Base-by-base conservation (phyloP, 192 early-diverging fungal genomes). In the Spizellomyces punctatus region DNA sequence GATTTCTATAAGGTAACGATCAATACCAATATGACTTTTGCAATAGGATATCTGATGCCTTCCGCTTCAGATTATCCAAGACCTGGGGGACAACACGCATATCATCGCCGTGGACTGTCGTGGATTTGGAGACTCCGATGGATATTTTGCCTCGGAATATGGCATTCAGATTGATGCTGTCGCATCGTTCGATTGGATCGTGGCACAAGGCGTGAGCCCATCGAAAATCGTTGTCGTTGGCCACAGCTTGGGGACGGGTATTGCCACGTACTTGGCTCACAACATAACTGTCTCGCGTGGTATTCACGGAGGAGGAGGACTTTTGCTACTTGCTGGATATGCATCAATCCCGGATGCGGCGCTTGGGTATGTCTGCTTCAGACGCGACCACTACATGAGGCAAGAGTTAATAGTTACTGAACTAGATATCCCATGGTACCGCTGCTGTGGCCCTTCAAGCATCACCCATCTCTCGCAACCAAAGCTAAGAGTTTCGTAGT, bases 41-140 rank as follows among this genome's bases (percentile, higher is more conserved):
- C 17, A 63, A 21, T 27, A 63, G 16, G 36, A 19, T 46, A 62
- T 21, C 58, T 63, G 46, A 58, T 67, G 21, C 47, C 52, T 58
- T 5, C 54, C 22, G n/a, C 50, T n/a, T 69, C 12, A 77, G 64
- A 73, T 76, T 66, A 27, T 77, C 48, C 69, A 76, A 21, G 19
- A 10, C 6, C 12, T 76, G 57, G 17, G 42, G 12, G 27, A 44
- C 16, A 65, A 71, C 58, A 63, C 71, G 9, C 83, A 86, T 57
- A 77, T 86, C 12, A n/a, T 86, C 14, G 79, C 81, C 7, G 47
- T 84, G 19, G 85, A 86, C 70, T 86, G 84, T 65, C 79, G 85
- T 41, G 85, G 85, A 7, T 86, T 86, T 67, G 85, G 74, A 36
- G 85, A 84, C 63, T 86, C 85, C 8, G 70, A 76, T 16, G 75